These are phyloP conservation scores for Aspergillus quadrilineatus DNA, from an alignment of 2,329 filamentous ascomycete genomes.

Conservation along the genomic window DNA sequence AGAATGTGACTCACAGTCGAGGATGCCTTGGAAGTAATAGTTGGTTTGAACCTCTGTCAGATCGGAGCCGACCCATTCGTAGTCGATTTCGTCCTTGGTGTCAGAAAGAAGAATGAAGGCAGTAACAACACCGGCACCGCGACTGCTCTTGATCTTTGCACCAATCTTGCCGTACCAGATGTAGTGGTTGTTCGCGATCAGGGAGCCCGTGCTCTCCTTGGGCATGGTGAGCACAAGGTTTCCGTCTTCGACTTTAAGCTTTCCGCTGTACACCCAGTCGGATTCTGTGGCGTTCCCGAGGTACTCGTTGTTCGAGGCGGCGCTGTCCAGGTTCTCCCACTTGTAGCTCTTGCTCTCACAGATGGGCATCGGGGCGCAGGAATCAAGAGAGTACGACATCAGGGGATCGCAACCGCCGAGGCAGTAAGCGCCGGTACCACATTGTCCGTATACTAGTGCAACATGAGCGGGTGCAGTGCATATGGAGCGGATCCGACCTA, in stretches of 20 bases:
- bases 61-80: constrained; percentile 86
- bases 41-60: constrained; percentile 81
- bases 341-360: constrained; percentile 74
- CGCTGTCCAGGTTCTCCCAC: constrained; percentile 69
- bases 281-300: constrained; percentile 75
- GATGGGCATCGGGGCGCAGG: constrained; percentile 80
- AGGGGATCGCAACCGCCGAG: constrained; percentile 91
- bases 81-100: constrained; percentile 98
- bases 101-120: constrained; percentile 95
- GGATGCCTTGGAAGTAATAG: constrained; percentile 94
- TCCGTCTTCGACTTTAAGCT: constrained; percentile 61
- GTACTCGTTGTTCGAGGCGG: constrained; percentile 74
- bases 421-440: constrained; percentile 91
- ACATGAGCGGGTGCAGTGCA: constrained; percentile 7
- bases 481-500: constrained; percentile 47
- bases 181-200: constrained; percentile 80
- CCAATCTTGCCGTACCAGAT: constrained; percentile 97
- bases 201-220: constrained; percentile 77
- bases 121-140: constrained; percentile 86
- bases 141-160: constrained; percentile 78
- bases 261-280: constrained; percentile 88
- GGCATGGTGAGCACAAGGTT: constrained; percentile 86
- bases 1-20: constrained; percentile 68
- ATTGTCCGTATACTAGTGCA: constrained; percentile 78
- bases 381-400: constrained; percentile 76